Evolutionary conservation across 2,329 filamentous ascomycete genomes (phyloP).

Genomic region (Sporothrix globosa): DNA sequence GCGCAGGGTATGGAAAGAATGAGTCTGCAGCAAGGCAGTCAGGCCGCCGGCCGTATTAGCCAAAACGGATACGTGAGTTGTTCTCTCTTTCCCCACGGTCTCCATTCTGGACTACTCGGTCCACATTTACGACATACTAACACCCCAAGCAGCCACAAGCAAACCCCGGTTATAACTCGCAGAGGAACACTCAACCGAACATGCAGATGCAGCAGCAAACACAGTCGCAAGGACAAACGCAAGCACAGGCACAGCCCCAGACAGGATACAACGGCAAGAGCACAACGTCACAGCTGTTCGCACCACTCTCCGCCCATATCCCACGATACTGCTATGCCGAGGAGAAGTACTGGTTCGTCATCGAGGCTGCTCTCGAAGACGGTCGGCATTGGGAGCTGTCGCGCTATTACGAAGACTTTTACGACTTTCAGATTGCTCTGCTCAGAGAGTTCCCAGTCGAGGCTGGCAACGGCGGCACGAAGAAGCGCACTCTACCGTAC

Average conservation of each 20-base stretch:
- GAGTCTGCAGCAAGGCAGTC: conserved; percentile 65
- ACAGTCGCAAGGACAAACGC: conserved; percentile 37
- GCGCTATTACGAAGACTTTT: conserved; percentile 97
- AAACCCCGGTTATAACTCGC: conserved; percentile 43
- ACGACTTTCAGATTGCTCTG: conserved; percentile 95
- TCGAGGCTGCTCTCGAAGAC: conserved; percentile 88
- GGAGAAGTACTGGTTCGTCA: conserved; percentile 98
- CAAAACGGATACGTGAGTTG: conserved; percentile 56
- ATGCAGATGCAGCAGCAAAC: conserved; percentile 42
- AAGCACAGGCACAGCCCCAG: conserved; percentile 43
- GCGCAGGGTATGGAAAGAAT: conserved; percentile 76
- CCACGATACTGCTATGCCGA: conserved; percentile 94
- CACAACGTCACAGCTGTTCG: conserved; percentile 62
- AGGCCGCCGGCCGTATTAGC: conserved; percentile 49
- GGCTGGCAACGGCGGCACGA: conserved; percentile 79
- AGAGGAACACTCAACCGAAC: conserved; percentile 39
- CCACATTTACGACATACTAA: neutral
- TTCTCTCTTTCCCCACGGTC: neutral
- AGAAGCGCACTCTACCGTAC: conserved; percentile 84
- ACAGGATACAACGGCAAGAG: conserved; percentile 44
- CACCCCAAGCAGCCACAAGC: conserved; percentile 43
- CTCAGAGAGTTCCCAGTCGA: conserved; percentile 90
- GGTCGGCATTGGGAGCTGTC: conserved; percentile 91
- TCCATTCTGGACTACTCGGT: neutral
- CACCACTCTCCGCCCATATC: conserved; percentile 81